Evolutionary conservation across 371 early-diverging fungal species (phyloP).

Genomic region (Rhizopus delemar): DNA sequence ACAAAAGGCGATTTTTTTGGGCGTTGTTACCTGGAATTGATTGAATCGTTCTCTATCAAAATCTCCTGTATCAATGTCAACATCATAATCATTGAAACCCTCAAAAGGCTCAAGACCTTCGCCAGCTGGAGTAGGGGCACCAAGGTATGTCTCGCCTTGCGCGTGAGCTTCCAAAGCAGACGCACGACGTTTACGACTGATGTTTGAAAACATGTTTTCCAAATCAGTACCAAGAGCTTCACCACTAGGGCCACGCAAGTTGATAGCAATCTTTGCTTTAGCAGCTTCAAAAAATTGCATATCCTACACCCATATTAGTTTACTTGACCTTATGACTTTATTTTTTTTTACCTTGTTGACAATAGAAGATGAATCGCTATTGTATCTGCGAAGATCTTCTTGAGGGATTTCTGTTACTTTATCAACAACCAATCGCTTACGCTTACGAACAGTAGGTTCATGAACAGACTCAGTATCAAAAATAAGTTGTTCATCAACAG

Average conservation of each 20-base stretch:
- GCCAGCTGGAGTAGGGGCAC: slow-evolving; percentile 11
- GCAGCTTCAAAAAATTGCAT: background rate
- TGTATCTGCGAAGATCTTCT: slow-evolving; percentile 50
- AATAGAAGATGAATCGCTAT: slow-evolving; percentile 52
- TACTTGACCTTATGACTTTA: background rate
- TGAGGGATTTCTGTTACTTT: slow-evolving; percentile 69
- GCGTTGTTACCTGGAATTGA: background rate
- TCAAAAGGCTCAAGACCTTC: slow-evolving; percentile 11
- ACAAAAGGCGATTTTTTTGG: background rate
- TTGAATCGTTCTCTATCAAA: background rate
- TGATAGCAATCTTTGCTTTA: slow-evolving; percentile 1
- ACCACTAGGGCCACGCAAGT: slow-evolving; percentile 15
- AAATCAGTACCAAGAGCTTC: slow-evolving; percentile 11
- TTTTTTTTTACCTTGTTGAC: slow-evolving; percentile 26
- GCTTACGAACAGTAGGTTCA: slow-evolving; percentile 27
- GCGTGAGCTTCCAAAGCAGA: background rate
- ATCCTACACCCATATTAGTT: background rate
- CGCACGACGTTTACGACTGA: slow-evolving; percentile 24
- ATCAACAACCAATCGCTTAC: slow-evolving; percentile 70
- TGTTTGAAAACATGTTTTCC: slow-evolving; percentile 14
- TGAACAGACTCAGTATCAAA: slow-evolving; percentile 30
- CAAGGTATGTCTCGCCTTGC: slow-evolving; percentile 12
- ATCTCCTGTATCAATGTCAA: slow-evolving; percentile 15
- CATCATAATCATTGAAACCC: slow-evolving; percentile 30
- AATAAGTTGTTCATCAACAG: slow-evolving; percentile 24